Evolutionary conservation across 2,329 filamentous ascomycete species (phyloP).

Genomic region (Diplodia mutila): DNA sequence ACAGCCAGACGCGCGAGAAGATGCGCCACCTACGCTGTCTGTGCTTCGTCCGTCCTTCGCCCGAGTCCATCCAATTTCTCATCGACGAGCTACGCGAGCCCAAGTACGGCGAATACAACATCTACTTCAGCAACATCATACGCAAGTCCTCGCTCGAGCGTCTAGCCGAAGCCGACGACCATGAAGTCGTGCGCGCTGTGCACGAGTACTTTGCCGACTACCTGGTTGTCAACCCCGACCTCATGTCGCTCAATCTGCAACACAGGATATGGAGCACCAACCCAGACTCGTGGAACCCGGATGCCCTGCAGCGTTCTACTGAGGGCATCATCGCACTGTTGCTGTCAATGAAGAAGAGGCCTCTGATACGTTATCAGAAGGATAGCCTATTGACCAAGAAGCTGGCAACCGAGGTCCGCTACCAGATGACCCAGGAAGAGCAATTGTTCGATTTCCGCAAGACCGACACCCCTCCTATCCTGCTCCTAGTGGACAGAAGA

Average conservation of each 20-base stretch:
- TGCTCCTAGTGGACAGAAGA: conserved; percentile 86
- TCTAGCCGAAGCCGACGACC: conserved; percentile 92
- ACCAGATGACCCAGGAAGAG: conserved; percentile 92
- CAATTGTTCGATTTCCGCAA: conserved; percentile 95
- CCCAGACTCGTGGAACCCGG: conserved; percentile 88
- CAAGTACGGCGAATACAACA: conserved; percentile 95
- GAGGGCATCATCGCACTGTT: conserved; percentile 86
- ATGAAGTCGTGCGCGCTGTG: conserved; percentile 91
- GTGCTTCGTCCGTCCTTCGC: conserved; percentile 88
- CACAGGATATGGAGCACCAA: conserved; percentile 79
- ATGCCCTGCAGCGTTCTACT: conserved; percentile 81
- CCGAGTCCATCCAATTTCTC: conserved; percentile 88
- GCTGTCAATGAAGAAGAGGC: conserved; percentile 93
- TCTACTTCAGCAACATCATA: conserved; percentile 97
- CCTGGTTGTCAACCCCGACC: conserved; percentile 89
- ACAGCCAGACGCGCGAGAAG: conserved; percentile 88
- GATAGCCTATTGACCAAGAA: conserved; percentile 91
- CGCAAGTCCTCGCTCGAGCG: conserved; percentile 95
- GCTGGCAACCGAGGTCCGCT: conserved; percentile 87
- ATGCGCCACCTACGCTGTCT: conserved; percentile 96
- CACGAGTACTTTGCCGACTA: conserved; percentile 98
- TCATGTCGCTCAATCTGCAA: conserved; percentile 78
- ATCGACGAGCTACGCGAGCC: conserved; percentile 96
- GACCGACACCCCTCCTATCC: conserved; percentile 89
- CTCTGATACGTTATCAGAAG: conserved; percentile 89